phyloP scores from a whole-genome alignment of 345 rosid genomes.

The Ceriops decandra region DNA sequence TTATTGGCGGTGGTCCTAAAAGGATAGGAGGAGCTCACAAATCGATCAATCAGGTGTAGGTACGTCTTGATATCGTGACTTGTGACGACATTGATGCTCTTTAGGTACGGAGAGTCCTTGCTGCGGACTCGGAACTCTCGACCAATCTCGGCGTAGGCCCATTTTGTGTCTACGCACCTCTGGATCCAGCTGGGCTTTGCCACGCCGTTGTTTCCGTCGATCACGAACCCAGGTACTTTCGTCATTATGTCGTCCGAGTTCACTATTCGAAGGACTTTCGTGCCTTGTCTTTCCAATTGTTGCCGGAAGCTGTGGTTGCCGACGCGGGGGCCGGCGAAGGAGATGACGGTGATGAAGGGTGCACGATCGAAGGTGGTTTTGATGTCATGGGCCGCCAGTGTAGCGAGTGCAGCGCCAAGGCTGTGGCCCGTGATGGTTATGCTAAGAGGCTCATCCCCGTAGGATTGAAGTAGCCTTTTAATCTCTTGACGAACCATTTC shows the following conservation, averaged over 20 bases:
- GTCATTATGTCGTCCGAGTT: constrained; percentile 84
- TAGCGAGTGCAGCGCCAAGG: constrained; percentile 31
- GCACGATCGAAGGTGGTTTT: constrained; percentile 45
- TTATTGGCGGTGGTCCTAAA: constrained; percentile 33
- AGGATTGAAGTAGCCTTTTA: constrained; percentile 11
- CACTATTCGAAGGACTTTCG: constrained; percentile 70
- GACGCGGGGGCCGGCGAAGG: constrained; percentile 93
- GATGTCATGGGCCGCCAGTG: constrained; percentile 41
- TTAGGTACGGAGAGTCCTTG: constrained; percentile 23
- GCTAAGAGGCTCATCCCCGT: constrained; percentile 28
- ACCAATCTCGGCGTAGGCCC: constrained; percentile 24
- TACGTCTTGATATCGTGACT: constrained; percentile 29
- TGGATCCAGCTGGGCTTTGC: constrained; percentile 22
- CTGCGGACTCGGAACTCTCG: constrained; percentile 27
- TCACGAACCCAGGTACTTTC: constrained; percentile 78
- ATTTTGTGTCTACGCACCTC: constrained; percentile 16
- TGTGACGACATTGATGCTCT: constrained; percentile 8
- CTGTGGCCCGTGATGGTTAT: constrained; percentile 33
- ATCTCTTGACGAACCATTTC: constrained; percentile 24
- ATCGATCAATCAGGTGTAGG: constrained; percentile 36
- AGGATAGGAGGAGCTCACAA: constrained; percentile 48
- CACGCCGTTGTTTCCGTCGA: constrained; percentile 35
- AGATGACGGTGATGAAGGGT: constrained; percentile 74
- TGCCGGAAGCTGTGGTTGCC: constrained; percentile 67
- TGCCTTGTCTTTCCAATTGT: constrained; percentile 63